Evolutionary conservation across 1,284 basidiomycete genomes (phyloP).

Genomic region (Dichomitus squalens): DNA sequence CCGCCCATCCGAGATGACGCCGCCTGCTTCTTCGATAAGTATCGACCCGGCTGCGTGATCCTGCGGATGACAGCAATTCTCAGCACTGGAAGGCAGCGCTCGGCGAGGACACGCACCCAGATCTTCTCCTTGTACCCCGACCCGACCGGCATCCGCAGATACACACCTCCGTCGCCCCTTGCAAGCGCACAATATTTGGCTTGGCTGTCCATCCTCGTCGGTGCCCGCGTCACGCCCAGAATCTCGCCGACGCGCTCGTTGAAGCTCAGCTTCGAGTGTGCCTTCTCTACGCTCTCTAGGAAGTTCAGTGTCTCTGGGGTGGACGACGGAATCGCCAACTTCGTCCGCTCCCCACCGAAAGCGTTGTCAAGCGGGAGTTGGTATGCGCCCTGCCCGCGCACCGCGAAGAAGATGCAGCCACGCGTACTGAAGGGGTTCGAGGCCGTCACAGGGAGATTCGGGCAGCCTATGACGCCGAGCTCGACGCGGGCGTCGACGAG

Average conservation of each 20-base stretch:
- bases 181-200: slow-evolving; percentile 93
- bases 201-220: slow-evolving; percentile 96
- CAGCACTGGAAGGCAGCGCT: not conserved
- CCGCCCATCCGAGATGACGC: slow-evolving; percentile 81
- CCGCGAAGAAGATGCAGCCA: slow-evolving; percentile 85
- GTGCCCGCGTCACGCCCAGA: slow-evolving; percentile 66
- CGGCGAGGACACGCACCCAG: slow-evolving; percentile 55
- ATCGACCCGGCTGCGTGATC: slow-evolving; percentile 92
- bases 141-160: slow-evolving; percentile 89
- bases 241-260: slow-evolving; percentile 75
- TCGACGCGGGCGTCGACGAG: slow-evolving; percentile 85
- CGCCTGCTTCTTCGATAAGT: slow-evolving; percentile 90
- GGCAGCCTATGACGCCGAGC: slow-evolving; percentile 94
- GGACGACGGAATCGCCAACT: slow-evolving; percentile 41
- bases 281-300: slow-evolving; percentile 93
- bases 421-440: slow-evolving; percentile 59
- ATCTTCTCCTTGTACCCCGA: slow-evolving; percentile 34
- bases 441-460: slow-evolving; percentile 80
- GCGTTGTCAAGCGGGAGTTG: slow-evolving; percentile 51
- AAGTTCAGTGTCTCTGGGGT: slow-evolving; percentile 60
- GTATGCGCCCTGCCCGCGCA: slow-evolving; percentile 80
- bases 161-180: slow-evolving; percentile 87
- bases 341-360: slow-evolving; percentile 37
- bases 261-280: slow-evolving; percentile 89
- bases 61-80: slow-evolving; percentile 36